Conservation (phyloP, 1,139 yeast genomes). For the Yamadazyma membranifaciens region DNA sequence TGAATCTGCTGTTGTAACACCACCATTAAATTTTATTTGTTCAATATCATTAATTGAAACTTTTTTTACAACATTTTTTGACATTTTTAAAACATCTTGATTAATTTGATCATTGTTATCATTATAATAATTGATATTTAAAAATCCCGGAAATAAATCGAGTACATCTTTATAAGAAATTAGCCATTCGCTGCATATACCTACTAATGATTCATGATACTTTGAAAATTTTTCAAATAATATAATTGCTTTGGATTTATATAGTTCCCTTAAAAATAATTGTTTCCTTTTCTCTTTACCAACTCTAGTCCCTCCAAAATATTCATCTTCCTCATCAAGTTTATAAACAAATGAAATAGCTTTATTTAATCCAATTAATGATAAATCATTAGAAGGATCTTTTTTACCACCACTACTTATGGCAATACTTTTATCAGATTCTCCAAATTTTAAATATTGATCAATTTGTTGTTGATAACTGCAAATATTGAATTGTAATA, state of each 20-base stretch:
- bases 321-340: conserved; percentile 23
- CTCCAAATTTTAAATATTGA: conserved; percentile 26
- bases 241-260: conserved; percentile 30
- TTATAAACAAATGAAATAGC: conserved; percentile 33
- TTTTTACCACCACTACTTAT: conserved; percentile 12
- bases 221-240: conserved; percentile 35
- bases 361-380: conserved; percentile 34
- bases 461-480: conserved; percentile 42
- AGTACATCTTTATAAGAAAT: conserved; percentile 35
- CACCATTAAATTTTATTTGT: conserved; percentile 9
- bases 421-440: conserved; percentile 13
- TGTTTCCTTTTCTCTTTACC: conserved; percentile 28
- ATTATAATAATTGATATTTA: conserved; percentile 26
- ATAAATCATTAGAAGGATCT: conserved; percentile 30
- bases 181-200: conserved; percentile 44
- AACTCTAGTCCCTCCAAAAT: conserved; percentile 21
- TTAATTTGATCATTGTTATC: conserved; percentile 1
- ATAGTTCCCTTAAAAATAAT: conserved; percentile 31
- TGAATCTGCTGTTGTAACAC: conserved; percentile 24
- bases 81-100: conserved; percentile 4
- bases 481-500: conserved; percentile 30
- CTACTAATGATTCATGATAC: conserved; percentile 43
- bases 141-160: conserved; percentile 38
- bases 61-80: conserved; percentile 26
- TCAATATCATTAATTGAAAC: conserved; percentile 27